These are phyloP conservation scores for Yarrowia sp. DNA, from an alignment of 805 yeast species.

Conservation along the genomic window DNA sequence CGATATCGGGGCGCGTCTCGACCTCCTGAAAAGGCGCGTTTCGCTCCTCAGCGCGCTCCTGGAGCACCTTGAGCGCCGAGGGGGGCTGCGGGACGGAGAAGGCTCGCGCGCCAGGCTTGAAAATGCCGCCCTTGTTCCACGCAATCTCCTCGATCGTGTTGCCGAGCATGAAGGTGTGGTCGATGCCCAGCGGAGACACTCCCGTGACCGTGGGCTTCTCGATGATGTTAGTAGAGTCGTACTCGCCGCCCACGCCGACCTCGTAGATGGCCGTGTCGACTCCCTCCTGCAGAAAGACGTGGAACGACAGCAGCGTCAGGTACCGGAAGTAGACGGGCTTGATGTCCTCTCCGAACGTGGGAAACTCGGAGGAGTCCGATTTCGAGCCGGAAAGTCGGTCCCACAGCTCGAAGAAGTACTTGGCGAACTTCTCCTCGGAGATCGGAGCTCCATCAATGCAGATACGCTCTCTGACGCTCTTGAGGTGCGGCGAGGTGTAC, in stretches of 20 bases:
- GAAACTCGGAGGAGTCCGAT: slow-evolving; percentile 59
- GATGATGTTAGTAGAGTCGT: slow-evolving; percentile 91
- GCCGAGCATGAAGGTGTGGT: slow-evolving; percentile 85
- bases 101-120: slow-evolving; percentile 66
- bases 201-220: slow-evolving; percentile 81
- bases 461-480: slow-evolving; percentile 87
- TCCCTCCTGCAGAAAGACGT: slow-evolving; percentile 80
- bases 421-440: slow-evolving; percentile 72
- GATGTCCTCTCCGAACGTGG: slow-evolving; percentile 66
- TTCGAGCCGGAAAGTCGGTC: slow-evolving; percentile 62
- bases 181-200: slow-evolving; percentile 82
- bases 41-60: slow-evolving; percentile 67
- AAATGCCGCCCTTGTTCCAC: slow-evolving; percentile 95
- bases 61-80: slow-evolving; percentile 51
- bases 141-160: slow-evolving; percentile 84
- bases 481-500: slow-evolving; percentile 95
- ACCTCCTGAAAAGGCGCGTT: slow-evolving; percentile 52
- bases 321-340: slow-evolving; percentile 94
- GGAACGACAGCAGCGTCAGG: slow-evolving; percentile 85
- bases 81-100: slow-evolving; percentile 61
- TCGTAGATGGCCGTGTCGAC: slow-evolving; percentile 95
- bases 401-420: slow-evolving; percentile 94
- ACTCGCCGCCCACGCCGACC: slow-evolving; percentile 98
- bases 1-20: slow-evolving; percentile 43
- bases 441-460: slow-evolving; percentile 85